Conservation (phyloP, 768 basidiomycete genomes). For the Rhizopogon vulgaris region DNA sequence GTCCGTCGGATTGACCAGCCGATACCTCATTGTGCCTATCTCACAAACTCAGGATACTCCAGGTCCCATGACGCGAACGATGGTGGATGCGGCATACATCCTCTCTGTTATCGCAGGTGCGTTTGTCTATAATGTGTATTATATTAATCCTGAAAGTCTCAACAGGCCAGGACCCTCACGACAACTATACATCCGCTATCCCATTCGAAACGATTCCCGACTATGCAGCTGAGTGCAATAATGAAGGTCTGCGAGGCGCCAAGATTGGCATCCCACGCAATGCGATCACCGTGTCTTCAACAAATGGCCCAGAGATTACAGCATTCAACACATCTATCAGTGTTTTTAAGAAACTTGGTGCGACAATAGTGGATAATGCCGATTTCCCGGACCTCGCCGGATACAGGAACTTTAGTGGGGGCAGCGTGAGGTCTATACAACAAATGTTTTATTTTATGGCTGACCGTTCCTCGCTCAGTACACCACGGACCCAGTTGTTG, state of each 20-base stretch:
- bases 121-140: background rate
- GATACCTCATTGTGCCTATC: constrained; percentile 40
- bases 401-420: background rate
- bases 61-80: constrained; percentile 44
- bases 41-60: constrained; percentile 48
- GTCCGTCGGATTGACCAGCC: background rate
- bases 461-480: background rate
- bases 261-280: constrained; percentile 1
- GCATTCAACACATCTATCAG: background rate
- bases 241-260: background rate
- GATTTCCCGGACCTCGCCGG: background rate
- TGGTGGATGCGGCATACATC: constrained; percentile 47
- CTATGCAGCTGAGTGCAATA: background rate
- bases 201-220: background rate
- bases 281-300: background rate
- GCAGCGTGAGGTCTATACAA: background rate
- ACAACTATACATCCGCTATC: constrained; percentile 1
- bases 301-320: background rate
- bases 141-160: background rate
- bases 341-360: background rate
- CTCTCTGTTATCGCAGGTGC: constrained; percentile 44
- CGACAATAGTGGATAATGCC: background rate
- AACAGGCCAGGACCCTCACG: background rate
- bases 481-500: background rate
- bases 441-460: background rate